Evolutionary conservation across 495 filamentous ascomycete genomes (phyloP).

Genomic region (Stereocaulon alpinum): DNA sequence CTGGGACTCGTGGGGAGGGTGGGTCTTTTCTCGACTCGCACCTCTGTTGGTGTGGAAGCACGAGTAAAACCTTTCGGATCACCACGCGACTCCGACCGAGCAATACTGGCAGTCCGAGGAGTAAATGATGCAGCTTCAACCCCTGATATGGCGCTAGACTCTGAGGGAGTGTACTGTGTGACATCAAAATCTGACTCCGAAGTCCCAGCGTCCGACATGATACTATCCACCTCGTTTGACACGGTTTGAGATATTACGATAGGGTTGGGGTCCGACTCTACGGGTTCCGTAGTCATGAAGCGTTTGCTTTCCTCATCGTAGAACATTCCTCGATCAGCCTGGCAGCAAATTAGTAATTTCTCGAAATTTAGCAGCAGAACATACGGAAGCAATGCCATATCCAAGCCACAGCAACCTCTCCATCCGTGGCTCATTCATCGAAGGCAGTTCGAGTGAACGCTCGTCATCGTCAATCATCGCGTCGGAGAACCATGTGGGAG

Average conservation of each 20-base stretch:
- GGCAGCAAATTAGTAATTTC: neutral
- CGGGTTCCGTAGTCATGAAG: neutral
- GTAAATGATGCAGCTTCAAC: neutral
- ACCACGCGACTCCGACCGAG: neutral
- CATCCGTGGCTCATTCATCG: slow-evolving; percentile 52
- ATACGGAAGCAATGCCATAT: slow-evolving; percentile 44
- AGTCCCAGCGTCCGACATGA: slow-evolving; percentile 7
- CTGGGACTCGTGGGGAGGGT: too few species aligned
- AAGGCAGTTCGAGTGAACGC: slow-evolving; percentile 56
- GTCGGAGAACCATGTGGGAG: slow-evolving; percentile 56
- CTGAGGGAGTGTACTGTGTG: too few species aligned
- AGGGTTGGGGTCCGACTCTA: neutral
- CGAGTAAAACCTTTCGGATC: neutral
- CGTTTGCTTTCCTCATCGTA: neutral
- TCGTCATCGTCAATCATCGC: slow-evolving; percentile 68
- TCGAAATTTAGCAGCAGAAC: slow-evolving; percentile 16
- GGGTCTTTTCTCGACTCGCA: neutral
- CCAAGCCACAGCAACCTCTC: slow-evolving; percentile 71
- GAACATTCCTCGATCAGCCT: slow-evolving; percentile 8
- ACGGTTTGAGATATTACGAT: neutral
- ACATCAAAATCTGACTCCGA: too few species aligned
- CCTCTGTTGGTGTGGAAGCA: slow-evolving; percentile 2
- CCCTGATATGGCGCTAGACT: too few species aligned
- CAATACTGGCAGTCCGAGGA: neutral
- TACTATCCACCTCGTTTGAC: slow-evolving; percentile 4